Conservation (phyloP, 768 basidiomycete genomes). For the Termitomyces sp. region DNA sequence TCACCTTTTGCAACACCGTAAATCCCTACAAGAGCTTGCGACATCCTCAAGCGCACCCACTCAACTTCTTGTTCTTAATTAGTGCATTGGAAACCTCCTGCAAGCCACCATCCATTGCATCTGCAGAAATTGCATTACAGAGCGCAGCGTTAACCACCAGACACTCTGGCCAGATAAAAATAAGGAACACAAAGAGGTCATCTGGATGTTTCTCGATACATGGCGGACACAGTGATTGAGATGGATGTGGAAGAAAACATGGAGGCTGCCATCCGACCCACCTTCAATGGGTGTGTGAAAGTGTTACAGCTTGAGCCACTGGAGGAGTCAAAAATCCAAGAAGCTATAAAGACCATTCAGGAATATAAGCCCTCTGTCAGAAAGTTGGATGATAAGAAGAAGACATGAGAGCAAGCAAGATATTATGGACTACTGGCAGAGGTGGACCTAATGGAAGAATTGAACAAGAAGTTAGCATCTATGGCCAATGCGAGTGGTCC, state of each 20-base stretch:
- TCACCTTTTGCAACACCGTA: conserved; percentile 78
- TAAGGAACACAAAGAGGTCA: conserved; percentile 63
- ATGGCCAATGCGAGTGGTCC: conserved; percentile 14
- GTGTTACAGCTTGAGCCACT: conserved; percentile 53
- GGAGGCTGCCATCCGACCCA: conserved; percentile 49
- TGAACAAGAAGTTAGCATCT: conserved; percentile 37
- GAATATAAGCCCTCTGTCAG: conserved; percentile 34
- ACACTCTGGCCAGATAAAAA: conserved; percentile 56
- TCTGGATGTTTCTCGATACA: conserved; percentile 75
- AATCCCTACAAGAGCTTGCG: conserved; percentile 55
- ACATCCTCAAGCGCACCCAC: conserved; percentile 43
- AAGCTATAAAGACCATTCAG: conserved; percentile 45
- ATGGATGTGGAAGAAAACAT: conserved; percentile 52
- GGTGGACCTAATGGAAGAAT: conserved; percentile 47
- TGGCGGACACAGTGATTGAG: conserved; percentile 63
- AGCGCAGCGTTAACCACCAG: conserved; percentile 84
- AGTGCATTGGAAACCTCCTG: conserved; percentile 51
- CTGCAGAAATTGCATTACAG: conserved; percentile 68
- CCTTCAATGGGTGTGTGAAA: conserved; percentile 52
- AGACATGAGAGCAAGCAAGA: conserved; percentile 34
- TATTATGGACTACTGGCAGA: conserved; percentile 83
- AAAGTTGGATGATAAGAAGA: conserved; percentile 28
- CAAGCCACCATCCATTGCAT: conserved; percentile 64
- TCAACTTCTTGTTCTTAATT: conserved; percentile 79
- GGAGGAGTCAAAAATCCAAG: conserved; percentile 46